Base-by-base conservation (phyloP, 805 yeast species). In the Cyberlindnera suaveolens region DNA sequence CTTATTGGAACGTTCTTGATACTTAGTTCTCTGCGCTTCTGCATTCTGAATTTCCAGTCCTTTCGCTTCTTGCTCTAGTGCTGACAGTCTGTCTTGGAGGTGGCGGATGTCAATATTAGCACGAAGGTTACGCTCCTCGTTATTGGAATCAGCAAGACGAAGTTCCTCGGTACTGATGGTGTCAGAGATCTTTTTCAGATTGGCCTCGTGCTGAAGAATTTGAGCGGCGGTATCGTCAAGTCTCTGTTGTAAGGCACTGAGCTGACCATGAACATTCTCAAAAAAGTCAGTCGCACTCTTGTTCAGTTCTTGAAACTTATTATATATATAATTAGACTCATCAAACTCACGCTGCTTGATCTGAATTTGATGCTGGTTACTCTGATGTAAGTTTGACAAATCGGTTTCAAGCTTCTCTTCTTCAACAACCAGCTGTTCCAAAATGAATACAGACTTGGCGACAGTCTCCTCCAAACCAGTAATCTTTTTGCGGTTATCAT, bases 41-140 rank as follows among this genome's bases (percentile, higher is more conserved):
- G 96, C 87, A 46, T 78, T 69, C 15, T 67, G 68, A 1, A 71
- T 58, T 54, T 82, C 78, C 14, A 85, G 60, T 3, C 63, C 66
- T 0, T 44, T 48, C 5, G 85, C 68, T 15, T 69, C 66, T 0
- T 51, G 40, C 10, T 69, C 70, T 5, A 72, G 59, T 2, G 54
- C 53, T 1, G 51, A 54, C 0, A 75, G 51, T 42, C 78, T 74
- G 1, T 38, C 42, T 16, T 67, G 63, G 26, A 79, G 55, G 6
- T 65, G 65, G 11, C 82, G 61, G 13, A 80, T 65, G 46, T 82
- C 86, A 30, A 86, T 53, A 47, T 84, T 86, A 36, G 82, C 80
- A 31, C 76, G 66, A 8, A 87, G 64, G 44, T 78, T 78, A 27
- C 87, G 74, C 51, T 82, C 80, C 39, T 78, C 75, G 41, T 72